A percentile compares a stretch with the other conserved stretches of the same genome.
Conservation (phyloP, 73 alveolate genomes). For the Vitrella brassicaformis region DNA sequence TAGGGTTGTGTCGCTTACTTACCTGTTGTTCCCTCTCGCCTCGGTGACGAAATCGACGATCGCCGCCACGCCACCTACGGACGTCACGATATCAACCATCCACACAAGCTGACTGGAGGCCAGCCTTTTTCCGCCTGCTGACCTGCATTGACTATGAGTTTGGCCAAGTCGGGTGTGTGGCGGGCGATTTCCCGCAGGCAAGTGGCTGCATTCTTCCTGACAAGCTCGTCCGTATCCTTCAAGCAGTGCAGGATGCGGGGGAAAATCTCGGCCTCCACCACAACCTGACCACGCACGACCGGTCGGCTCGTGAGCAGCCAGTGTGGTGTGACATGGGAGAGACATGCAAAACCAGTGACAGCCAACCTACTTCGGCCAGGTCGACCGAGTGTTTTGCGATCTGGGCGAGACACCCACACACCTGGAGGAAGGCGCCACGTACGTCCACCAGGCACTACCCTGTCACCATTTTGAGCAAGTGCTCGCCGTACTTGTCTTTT, state of each 20-base stretch:
- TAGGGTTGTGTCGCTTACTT: no score
- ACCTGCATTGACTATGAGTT: constrained; percentile 92
- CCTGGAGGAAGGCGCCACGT: constrained; percentile 51
- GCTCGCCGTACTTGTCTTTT: constrained; percentile 44
- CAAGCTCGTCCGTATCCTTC: constrained; percentile 76
- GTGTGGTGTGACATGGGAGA: no score
- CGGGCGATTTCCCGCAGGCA: constrained; percentile 97
- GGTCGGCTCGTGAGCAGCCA: no score
- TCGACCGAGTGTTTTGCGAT: constrained; percentile 98
- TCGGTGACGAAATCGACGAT: constrained; percentile 92
- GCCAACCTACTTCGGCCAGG: constrained; percentile 75
- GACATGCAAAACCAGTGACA: not conserved
- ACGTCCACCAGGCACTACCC: not conserved
- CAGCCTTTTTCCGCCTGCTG: no score
- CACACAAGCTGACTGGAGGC: no score
- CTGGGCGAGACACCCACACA: constrained; percentile 91
- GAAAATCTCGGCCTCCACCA: constrained; percentile 93
- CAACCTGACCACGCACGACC: constrained; percentile 37
- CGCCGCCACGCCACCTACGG: constrained; percentile 98
- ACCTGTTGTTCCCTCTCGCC: constrained; percentile 42
- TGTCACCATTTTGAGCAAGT: no score
- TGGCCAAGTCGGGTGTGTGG: constrained; percentile 95
- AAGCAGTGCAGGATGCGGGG: constrained; percentile 94
- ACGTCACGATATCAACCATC: no score
- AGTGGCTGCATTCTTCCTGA: constrained; percentile 95